Conservation (phyloP, 192 early-diverging fungal species). For the Coemansia sp. region DNA sequence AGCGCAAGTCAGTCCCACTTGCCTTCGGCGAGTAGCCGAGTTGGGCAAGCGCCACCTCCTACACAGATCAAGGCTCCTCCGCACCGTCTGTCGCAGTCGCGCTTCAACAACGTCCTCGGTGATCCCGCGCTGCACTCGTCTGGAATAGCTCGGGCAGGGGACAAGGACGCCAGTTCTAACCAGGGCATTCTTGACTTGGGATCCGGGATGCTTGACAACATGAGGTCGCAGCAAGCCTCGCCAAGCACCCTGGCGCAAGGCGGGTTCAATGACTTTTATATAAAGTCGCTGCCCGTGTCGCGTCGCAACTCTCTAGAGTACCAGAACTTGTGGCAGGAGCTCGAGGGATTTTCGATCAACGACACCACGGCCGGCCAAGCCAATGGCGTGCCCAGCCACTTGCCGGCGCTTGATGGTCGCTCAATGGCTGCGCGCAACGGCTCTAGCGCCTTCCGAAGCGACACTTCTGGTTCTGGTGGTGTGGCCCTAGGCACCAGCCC, state of each 20-base stretch:
- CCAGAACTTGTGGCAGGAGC: conserved; percentile 51
- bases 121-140: conserved; percentile 23
- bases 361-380: conserved; percentile 14
- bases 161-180: conserved; percentile 6
- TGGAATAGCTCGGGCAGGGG: conserved; percentile 12
- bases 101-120: conserved; percentile 34
- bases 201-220: conserved; percentile 39
- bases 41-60: conserved; percentile 1
- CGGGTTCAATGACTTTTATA: conserved; percentile 40
- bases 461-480: background rate
- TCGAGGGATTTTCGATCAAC: conserved; percentile 46
- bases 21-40: background rate
- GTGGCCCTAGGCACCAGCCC: conserved; percentile 40
- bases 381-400: conserved; percentile 5
- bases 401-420: conserved; percentile 30
- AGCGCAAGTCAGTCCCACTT: conserved; percentile 7
- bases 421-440: conserved; percentile 28
- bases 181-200: conserved; percentile 27
- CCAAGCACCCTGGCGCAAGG: conserved; percentile 30
- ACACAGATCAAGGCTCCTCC: background rate
- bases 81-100: conserved; percentile 42
- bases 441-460: conserved; percentile 38
- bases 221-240: conserved; percentile 52
- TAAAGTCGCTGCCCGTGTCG: conserved; percentile 65
- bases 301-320: conserved; percentile 72